Evolutionary conservation across 2,329 filamentous ascomycete genomes (phyloP).

Genomic region (Cephalotrichum gorgonifer): DNA sequence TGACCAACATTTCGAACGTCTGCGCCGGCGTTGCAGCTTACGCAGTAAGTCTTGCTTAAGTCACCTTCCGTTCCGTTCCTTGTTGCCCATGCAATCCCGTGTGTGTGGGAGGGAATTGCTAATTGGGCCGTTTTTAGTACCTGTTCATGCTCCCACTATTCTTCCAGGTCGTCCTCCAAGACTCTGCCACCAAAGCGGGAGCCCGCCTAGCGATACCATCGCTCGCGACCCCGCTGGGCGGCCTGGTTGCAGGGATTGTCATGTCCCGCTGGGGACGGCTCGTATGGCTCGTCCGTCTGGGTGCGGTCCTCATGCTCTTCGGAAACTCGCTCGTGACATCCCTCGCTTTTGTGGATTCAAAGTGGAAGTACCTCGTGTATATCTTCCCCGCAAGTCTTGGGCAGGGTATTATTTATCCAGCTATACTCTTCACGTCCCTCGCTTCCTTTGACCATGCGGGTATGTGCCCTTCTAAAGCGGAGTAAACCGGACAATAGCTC

Average conservation of each 20-base stretch:
- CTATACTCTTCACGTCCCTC: conserved; percentile 49
- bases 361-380: conserved; percentile 45
- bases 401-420: conserved; percentile 48
- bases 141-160: conserved; percentile 60
- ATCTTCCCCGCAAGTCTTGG: conserved; percentile 49
- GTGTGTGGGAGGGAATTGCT: no score
- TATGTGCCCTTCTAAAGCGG: conserved; percentile 16
- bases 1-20: conserved; percentile 40
- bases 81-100: no score
- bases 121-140: conserved; percentile 11
- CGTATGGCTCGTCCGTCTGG: conserved; percentile 38
- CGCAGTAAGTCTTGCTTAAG: conserved; percentile 4
- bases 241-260: conserved; percentile 43
- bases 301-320: conserved; percentile 38
- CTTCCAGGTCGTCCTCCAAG: conserved; percentile 52
- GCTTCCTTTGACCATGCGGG: conserved; percentile 52
- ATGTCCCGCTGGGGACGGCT: conserved; percentile 47
- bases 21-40: conserved; percentile 43
- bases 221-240: conserved; percentile 46
- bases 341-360: conserved; percentile 36
- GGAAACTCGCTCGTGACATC: conserved; percentile 42
- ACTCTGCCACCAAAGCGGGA: conserved; percentile 46
- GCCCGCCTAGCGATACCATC: conserved; percentile 53
- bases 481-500: no score
- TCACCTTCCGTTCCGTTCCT: no score